Conservation (phyloP, 2,329 filamentous ascomycete species). For the Conoideocrella luteorostrata region DNA sequence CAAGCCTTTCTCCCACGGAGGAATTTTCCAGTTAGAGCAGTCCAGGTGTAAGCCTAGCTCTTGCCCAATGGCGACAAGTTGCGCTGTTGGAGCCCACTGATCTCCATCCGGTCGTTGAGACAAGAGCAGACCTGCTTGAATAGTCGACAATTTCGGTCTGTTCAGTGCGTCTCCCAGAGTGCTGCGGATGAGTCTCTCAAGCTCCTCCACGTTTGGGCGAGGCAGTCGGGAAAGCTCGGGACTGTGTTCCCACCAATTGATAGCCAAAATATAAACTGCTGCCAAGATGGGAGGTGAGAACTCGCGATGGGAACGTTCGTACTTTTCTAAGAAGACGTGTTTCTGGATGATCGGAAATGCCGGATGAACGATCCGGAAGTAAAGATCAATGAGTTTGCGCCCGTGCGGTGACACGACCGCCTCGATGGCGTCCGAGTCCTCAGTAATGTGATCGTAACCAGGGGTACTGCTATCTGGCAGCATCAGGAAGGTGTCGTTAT, state of each 20-base stretch:
- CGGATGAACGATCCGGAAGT: constrained; percentile 75
- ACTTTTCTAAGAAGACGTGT: constrained; percentile 71
- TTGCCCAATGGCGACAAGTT: constrained; percentile 79
- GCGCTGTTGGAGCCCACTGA: constrained; percentile 79
- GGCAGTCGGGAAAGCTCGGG: constrained; percentile 56
- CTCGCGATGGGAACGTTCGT: constrained; percentile 63
- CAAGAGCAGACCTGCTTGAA: constrained; percentile 70
- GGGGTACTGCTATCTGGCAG: constrained; percentile 67
- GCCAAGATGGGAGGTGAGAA: constrained; percentile 73
- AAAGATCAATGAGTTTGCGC: constrained; percentile 69
- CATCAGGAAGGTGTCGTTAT: constrained; percentile 73
- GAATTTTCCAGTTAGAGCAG: constrained; percentile 80
- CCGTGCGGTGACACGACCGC: constrained; percentile 70
- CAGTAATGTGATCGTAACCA: constrained; percentile 62
- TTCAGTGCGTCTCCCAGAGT: constrained; percentile 72
- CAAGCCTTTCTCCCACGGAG: constrained; percentile 77
- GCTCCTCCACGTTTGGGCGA: constrained; percentile 63
- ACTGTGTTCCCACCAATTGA: constrained; percentile 82
- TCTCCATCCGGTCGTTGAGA: constrained; percentile 71
- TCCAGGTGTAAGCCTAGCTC: constrained; percentile 86
- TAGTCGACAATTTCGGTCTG: constrained; percentile 72
- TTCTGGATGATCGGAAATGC: constrained; percentile 80
- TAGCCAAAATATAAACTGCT: constrained; percentile 75
- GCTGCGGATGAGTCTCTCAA: constrained; percentile 68
- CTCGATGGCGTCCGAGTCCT: constrained; percentile 68